These are phyloP conservation scores for Lactarius hatsudake DNA, from an alignment of 768 basidiomycete species.

Conservation along the genomic window DNA sequence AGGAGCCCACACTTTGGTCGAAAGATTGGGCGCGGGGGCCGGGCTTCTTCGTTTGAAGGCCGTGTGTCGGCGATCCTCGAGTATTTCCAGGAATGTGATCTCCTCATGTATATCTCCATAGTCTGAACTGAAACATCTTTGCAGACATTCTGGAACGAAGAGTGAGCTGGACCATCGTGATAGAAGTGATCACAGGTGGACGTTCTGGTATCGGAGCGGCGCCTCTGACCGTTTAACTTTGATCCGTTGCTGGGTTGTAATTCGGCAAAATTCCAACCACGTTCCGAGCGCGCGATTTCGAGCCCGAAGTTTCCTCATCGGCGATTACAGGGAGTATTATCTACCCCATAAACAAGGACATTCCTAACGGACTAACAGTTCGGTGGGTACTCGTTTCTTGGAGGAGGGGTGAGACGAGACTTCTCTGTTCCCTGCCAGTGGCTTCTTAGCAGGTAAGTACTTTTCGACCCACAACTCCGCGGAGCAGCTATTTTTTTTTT, in stretches of 20 bases:
- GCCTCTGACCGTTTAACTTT: constrained; percentile 10
- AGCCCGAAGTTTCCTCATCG: constrained; percentile 8
- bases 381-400: constrained; percentile 1
- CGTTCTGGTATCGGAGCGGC: constrained; percentile 15
- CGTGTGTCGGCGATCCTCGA: constrained; percentile 13
- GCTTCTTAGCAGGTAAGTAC: constrained; percentile 7
- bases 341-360: constrained; percentile 7
- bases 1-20: constrained; percentile 14
- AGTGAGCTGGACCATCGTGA: constrained; percentile 18
- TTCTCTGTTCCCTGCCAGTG: not conserved
- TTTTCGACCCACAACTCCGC: constrained; percentile 13
- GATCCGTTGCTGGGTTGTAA: constrained; percentile 22
- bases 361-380: not conserved
- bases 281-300: constrained; percentile 20
- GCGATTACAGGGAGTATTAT: constrained; percentile 2
- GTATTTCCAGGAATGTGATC: constrained; percentile 19
- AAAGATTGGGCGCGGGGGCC: constrained; percentile 13
- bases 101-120: not conserved
- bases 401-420: constrained; percentile 6
- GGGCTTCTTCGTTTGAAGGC: not conserved
- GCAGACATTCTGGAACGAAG: constrained; percentile 23
- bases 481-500: constrained; percentile 12
- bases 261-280: constrained; percentile 16
- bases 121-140: not conserved
- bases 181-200: constrained; percentile 4